Evolutionary conservation across 2,329 filamentous ascomycete species (phyloP), one percentile per base, ranked within the genome.

Genomic region (Colletotrichum destructivum): DNA sequence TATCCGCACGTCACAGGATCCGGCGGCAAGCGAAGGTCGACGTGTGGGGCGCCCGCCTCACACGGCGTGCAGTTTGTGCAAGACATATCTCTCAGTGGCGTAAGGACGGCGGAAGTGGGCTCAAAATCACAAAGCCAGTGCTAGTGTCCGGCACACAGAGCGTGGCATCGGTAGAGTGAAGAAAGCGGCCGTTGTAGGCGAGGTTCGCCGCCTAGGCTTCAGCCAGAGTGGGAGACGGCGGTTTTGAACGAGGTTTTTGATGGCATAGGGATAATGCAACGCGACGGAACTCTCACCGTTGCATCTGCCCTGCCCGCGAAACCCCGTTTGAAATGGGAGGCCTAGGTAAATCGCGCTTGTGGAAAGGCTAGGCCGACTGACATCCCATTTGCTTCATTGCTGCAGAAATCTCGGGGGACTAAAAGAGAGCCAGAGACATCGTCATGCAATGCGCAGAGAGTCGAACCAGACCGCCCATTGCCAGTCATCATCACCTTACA

Each of bases 151-250:
- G 26, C 26, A 31, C 26, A 31, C 26, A 31, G 26, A 31, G 26
- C 26, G 26, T 31, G 31, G 31, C 6, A 31, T 31, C 31, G 31
- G 31, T 31, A 31, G 16, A 18, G 31, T 7, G 52, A 55, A 12
- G 31, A 35, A n/a, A 3, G 31, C 3, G n/a, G 5, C 46, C 9
- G 16, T 49, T 23, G 16, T 2, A 56, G 18, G 35, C 35, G 18
- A 23, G 26, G 46, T 52, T 35, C 60, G 31, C 26, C 60, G n/a
- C 60, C 60, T 42, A 46, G 38, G 60, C 67, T 71, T 71, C 68
- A 67, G 68, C 56, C 63, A 62, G 51, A 67, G 63, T 61, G 31
- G 31, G 31, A 35, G 68, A 71, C 38, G 56, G 49, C 49, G 38
- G 51, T 38, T 68, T 57, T 67, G 26, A 35, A 35, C 9, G 31